These are phyloP conservation scores for Ramularia endophylla DNA, from an alignment of 2,329 filamentous ascomycete genomes.

Conservation along the genomic window DNA sequence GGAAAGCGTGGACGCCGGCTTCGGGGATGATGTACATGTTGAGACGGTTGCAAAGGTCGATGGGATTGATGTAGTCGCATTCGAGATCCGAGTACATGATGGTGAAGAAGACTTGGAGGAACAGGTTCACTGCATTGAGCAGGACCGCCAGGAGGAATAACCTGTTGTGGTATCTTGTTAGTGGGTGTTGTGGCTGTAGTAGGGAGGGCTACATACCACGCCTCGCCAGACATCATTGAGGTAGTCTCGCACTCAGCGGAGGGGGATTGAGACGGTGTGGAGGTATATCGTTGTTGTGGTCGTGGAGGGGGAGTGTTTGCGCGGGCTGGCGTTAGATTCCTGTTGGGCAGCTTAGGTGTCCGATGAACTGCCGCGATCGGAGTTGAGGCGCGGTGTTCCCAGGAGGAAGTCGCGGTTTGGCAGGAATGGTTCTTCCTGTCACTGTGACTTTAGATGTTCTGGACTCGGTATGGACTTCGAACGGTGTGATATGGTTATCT, in stretches of 20 bases:
- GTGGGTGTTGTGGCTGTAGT: not conserved
- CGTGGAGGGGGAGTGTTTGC: not conserved
- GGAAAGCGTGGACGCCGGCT: conserved; percentile 92
- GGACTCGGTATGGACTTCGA: too few species aligned
- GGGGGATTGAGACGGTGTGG: not conserved
- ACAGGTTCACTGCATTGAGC: conserved; percentile 99
- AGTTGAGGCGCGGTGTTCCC: too few species aligned
- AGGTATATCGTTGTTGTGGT: not conserved
- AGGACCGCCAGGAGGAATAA: conserved; percentile 95
- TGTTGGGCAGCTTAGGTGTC: not conserved
- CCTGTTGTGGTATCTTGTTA: conserved; percentile 42
- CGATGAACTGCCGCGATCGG: not conserved
- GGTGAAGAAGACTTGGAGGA: conserved; percentile 99
- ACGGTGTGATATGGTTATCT: too few species aligned
- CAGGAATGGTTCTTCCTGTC: too few species aligned
- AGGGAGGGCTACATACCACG: conserved; percentile 26
- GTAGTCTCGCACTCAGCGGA: not conserved
- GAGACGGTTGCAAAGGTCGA: conserved; percentile 99
- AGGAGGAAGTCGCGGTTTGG: too few species aligned
- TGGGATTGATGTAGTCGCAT: conserved; percentile 99
- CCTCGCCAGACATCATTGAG: conserved; percentile 34
- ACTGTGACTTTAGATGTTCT: too few species aligned
- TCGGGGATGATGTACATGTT: conserved; percentile 99
- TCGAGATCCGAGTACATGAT: conserved; percentile 99
- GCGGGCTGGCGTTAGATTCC: not conserved